Evolutionary conservation across 805 yeast species (phyloP), one percentile per base, ranked within the genome.

Genomic region (Jamesozyma piceae): DNA sequence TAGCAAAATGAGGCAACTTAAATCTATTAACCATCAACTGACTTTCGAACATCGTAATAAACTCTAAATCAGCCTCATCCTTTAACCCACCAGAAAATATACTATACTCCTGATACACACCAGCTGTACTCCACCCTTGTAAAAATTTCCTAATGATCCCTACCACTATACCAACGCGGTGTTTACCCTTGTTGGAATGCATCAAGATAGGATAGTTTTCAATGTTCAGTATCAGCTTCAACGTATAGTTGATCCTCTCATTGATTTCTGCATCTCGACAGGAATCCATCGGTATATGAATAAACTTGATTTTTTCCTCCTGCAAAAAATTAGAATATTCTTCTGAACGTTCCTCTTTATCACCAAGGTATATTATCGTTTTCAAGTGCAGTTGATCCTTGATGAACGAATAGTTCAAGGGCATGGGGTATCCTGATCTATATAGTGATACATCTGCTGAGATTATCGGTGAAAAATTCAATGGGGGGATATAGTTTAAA

Each of bases 111-210:
- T 88, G 96, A 62, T 87, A 92, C 5, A 87, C 82, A 2, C 96
- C 95, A 41, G 95, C 80, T 53, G 86, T 71, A 45, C 92, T 78
- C 98, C 98, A 90, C 1, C 94, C 94, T 62, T 88, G 96, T 37
- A 88, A 65, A 41, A 82, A 60, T 57, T 86, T 87, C 38, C 98
- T 67, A 73, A 90, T 79, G 26, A 87, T 71, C 0, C 96, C 98
- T n/a, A 89, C 94, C 34, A 89, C 68, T 1, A 92, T 89, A 0
- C 97, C 97, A 2, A 87, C 89, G 35, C 98, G 65, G 60, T 90
- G 98, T 61, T 92, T 92, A n/a, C 98, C 98, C 66, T 90, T 90
- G 62, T 92, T 87, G 3, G 96, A 87, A 60, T 92, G 97, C 11
- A 90, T 75, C 43, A 90, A 68, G 11, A 90, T 77, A 1, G 98